Evolutionary conservation across 2,329 filamentous ascomycete species (phyloP).

Genomic region (Aspergillus brunneoviolaceus): DNA sequence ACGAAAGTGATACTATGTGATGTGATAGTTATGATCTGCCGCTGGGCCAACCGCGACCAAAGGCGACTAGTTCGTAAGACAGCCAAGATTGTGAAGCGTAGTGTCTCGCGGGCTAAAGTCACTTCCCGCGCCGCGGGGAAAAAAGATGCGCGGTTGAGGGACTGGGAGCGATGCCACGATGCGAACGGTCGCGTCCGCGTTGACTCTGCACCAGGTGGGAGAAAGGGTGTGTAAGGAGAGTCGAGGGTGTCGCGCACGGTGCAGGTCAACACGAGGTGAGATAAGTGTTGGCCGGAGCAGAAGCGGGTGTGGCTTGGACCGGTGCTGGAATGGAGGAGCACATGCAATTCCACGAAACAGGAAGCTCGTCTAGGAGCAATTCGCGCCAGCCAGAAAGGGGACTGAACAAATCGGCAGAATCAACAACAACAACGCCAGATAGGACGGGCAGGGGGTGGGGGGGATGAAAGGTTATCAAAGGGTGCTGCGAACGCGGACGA

Average conservation of each 20-base stretch:
- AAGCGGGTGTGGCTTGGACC: neutral
- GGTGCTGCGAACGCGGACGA: neutral
- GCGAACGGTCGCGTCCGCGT: neutral
- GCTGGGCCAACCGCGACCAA: neutral
- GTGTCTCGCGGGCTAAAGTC: neutral
- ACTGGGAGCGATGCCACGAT: neutral
- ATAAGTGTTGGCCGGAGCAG: neutral
- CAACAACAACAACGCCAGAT: neutral
- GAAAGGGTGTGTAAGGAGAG: neutral
- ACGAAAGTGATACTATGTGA: neutral
- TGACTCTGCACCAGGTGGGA: neutral
- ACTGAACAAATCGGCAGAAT: neutral
- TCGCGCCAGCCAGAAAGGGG: neutral
- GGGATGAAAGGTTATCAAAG: neutral
- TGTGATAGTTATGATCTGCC: neutral
- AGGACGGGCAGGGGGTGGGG: neutral
- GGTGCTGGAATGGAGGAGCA: neutral
- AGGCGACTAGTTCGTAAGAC: neutral
- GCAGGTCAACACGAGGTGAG: neutral
- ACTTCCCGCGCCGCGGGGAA: neutral
- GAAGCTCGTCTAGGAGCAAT: neutral
- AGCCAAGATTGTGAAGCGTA: neutral
- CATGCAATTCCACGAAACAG: constrained; percentile 6
- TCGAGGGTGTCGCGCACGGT: neutral
- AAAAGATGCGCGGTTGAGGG: neutral